Evolutionary conservation across 2,329 filamentous ascomycete species (phyloP).

Genomic region (Colletotrichum euphorbiae): DNA sequence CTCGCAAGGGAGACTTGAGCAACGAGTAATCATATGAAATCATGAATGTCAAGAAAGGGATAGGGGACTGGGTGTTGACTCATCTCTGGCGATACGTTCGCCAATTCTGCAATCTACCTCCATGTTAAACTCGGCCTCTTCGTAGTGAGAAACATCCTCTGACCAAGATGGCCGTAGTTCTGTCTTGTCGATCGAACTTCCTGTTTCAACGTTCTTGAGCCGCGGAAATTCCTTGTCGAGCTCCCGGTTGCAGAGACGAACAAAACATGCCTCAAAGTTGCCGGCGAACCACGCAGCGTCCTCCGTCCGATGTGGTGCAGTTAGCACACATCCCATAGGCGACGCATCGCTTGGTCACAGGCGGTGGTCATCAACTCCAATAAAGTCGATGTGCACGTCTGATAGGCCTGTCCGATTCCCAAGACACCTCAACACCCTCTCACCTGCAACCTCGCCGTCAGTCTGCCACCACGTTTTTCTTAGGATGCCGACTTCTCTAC

Average conservation of each 20-base stretch:
- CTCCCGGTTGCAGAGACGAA: not conserved
- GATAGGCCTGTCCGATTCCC: not conserved
- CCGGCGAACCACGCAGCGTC: not conserved
- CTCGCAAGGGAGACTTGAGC: not conserved
- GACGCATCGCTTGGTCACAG: conserved; percentile 9
- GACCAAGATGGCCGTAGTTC: not conserved
- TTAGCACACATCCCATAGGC: conserved; percentile 4
- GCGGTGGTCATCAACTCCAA: not conserved
- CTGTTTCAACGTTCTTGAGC: not conserved
- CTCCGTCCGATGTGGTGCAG: conserved; percentile 15
- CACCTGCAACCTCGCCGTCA: not conserved
- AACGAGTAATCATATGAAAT: not conserved
- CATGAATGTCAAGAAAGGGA: not conserved
- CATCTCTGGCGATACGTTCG: no score
- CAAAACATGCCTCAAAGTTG: not conserved
- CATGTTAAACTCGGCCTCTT: not conserved
- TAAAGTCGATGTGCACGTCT: conserved; percentile 1
- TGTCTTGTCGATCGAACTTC: not conserved
- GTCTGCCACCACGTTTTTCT: not conserved
- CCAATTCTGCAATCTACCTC: no score
- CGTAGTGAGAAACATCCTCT: not conserved
- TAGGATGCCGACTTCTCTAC: not conserved
- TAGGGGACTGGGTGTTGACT: no score
- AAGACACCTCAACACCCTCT: conserved; percentile 13
- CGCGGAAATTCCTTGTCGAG: not conserved